Percentiles rank a stretch among this genome's conserved stretches.
These are phyloP conservation scores for Aphanomyces cochlioides DNA, from an alignment of 352 stramenopile genomes.

Conservation along the genomic window DNA sequence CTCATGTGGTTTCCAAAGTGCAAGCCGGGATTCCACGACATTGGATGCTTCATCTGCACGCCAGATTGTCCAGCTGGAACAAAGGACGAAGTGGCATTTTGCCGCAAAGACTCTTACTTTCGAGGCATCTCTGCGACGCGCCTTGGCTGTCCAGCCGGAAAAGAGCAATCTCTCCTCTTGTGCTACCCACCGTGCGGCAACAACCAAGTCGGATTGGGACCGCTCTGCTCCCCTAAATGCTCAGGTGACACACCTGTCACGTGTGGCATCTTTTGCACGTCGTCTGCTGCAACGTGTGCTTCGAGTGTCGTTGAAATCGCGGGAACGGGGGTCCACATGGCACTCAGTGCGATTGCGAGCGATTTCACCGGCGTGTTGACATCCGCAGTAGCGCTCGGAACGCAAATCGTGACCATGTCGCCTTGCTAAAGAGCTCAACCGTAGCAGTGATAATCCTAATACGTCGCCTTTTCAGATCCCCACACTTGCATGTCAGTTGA, in stretches of 20 bases:
- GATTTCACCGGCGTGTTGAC: constrained; percentile 14
- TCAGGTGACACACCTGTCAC: background rate
- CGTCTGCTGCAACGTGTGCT: constrained; percentile 17
- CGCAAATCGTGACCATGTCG: constrained; percentile 1
- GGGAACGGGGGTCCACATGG: background rate
- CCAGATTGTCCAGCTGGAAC: constrained; percentile 14
- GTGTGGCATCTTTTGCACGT: constrained; percentile 25
- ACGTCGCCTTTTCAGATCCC: too few relatives aligned
- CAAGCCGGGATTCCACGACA: background rate
- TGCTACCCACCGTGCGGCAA: constrained; percentile 31
- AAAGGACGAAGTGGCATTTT: constrained; percentile 1
- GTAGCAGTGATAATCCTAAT: too few relatives aligned
- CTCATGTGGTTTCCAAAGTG: constrained; percentile 22
- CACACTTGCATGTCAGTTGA: too few relatives aligned
- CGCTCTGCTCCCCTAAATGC: constrained; percentile 30
- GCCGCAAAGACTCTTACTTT: constrained; percentile 28
- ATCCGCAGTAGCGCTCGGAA: constrained; percentile 7
- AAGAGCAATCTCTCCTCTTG: constrained; percentile 28
- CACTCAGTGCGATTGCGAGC: background rate
- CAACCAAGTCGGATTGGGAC: constrained; percentile 19
- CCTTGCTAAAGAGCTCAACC: background rate
- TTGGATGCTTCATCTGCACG: constrained; percentile 21
- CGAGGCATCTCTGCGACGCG: constrained; percentile 13
- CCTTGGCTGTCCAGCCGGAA: constrained; percentile 13
- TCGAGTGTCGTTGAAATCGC: constrained; percentile 11